These are phyloP conservation scores for Colletotrichum echinochloae DNA, from an alignment of 2,329 filamentous ascomycete genomes.

Conservation along the genomic window DNA sequence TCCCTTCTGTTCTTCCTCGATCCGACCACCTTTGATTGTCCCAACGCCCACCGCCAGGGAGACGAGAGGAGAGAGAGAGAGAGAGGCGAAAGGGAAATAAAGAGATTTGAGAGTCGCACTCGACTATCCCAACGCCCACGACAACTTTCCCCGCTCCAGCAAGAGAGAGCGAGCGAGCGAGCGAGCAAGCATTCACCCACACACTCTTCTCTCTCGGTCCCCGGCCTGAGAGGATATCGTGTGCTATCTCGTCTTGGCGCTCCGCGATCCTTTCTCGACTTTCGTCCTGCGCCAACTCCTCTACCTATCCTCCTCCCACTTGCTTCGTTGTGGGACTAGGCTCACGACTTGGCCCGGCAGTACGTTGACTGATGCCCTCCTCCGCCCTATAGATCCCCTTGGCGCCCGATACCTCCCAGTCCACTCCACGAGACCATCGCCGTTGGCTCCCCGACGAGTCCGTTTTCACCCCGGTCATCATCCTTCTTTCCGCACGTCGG, in stretches of 20 bases:
- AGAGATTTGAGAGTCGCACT: constrained; percentile 26
- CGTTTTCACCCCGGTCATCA: constrained; percentile 45
- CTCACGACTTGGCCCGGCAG: constrained; percentile 32
- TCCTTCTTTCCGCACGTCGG: constrained; percentile 43
- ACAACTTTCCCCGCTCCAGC: constrained; percentile 1
- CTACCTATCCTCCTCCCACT: constrained; percentile 8
- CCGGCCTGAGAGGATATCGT: constrained; percentile 26
- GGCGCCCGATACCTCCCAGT: constrained; percentile 62
- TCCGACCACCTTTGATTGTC: constrained; percentile 29
- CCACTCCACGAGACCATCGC: constrained; percentile 59
- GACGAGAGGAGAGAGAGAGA: background rate
- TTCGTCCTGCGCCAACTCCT: constrained; percentile 38
- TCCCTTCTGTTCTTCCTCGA: constrained; percentile 26
- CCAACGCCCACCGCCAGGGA: constrained; percentile 23
- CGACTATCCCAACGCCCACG: constrained; percentile 3
- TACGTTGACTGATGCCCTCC: constrained; percentile 43
- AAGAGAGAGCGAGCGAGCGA: background rate
- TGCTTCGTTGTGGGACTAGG: constrained; percentile 45
- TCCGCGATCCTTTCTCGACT: constrained; percentile 39
- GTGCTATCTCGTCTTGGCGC: constrained; percentile 26
- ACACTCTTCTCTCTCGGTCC: constrained; percentile 14
- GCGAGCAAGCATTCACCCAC: background rate
- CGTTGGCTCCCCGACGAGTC: constrained; percentile 58
- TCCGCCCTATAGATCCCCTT: constrained; percentile 57
- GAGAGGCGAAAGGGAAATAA: background rate